phyloP scores from a whole-genome alignment of 768 basidiomycete genomes.

The Phanerodontia chrysosporium region DNA sequence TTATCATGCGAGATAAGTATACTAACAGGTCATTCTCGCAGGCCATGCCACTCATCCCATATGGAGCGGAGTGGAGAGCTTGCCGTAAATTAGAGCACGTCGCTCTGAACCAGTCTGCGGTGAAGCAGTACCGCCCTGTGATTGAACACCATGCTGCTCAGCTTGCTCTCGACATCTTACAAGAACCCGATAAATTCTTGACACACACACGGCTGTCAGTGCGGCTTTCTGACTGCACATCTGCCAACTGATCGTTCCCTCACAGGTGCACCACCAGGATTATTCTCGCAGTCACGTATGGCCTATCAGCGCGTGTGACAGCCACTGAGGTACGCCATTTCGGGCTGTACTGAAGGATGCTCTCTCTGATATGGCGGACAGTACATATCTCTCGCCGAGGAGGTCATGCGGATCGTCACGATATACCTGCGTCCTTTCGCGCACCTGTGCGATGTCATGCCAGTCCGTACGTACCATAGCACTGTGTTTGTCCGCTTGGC shows the following conservation, averaged over 20 bases:
- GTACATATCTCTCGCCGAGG: conserved; percentile 7
- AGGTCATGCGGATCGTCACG: neutral
- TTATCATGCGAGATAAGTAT: too few relatives aligned
- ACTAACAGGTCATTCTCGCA: conserved; percentile 6
- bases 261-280: neutral
- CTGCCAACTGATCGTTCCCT: neutral
- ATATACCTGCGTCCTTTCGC: neutral
- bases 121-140: conserved; percentile 28
- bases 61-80: conserved; percentile 20
- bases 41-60: conserved; percentile 23
- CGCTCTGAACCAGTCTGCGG: conserved; percentile 27
- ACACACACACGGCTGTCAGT: neutral
- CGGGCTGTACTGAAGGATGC: too few relatives aligned
- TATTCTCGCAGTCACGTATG: conserved; percentile 7
- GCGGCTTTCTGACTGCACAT: too few relatives aligned
- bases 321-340: neutral
- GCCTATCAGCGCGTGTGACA: neutral
- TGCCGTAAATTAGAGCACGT: conserved; percentile 27
- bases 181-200: neutral
- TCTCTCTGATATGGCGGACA: too few relatives aligned
- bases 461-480: neutral
- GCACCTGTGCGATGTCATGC: conserved; percentile 5
- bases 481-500: neutral
- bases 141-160: conserved; percentile 26
- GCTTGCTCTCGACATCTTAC: conserved; percentile 7